Evolutionary conservation across 2,329 filamentous ascomycete genomes (phyloP), one percentile per base, ranked within the genome.

Genomic region (Botrytis paeoniae): DNA sequence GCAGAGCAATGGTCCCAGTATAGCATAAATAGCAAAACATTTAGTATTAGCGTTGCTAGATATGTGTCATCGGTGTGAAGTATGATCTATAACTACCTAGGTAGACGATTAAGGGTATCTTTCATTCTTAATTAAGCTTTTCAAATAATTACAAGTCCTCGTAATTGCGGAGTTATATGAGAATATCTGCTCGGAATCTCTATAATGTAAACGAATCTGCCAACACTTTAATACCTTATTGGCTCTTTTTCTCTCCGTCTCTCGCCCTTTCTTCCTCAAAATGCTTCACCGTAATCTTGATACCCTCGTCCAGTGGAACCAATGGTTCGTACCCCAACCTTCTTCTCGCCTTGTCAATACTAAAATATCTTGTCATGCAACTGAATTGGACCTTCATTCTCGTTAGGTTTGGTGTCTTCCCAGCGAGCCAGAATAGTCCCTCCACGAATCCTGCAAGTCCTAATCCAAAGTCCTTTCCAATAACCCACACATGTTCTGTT

Each of bases 351-450:
- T 95, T 95, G 74, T 85, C 84, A 80, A 94, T 93, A 83, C 90
- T 89, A 82, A 92, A 94, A 83, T 94, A 95, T 73, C 92, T 86
- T 73, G 89, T 92, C 90, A 94, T 92, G 81, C 88, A 90, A 79
- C 89, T 89, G 81, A 91, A 93, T 76, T 87, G 84, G 74, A 92
- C 80, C 70, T 80, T 76, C 69, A 77, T 74, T 68, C 71, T 78
- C 45, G 79, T 80, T 78, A 91, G 86, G 29, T 86, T 89, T 2
- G 88, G 85, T 54, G 84, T 84, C 80, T 85, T 87, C 71, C 86
- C 80, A 63, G 89, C 75, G 73, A 87, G 76, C 78, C 79, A 81
- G 75, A 83, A 86, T 5, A 85, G 82, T 73, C 86, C 81, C 82
- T 91, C 89, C 82, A 86, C 86, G 45, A 85, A 73, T 54, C 83